Percentiles rank a stretch among this genome's conserved stretches.
Evolutionary conservation across 2,329 filamentous ascomycete genomes (phyloP).

Genomic region (Zasmidium cellare): DNA sequence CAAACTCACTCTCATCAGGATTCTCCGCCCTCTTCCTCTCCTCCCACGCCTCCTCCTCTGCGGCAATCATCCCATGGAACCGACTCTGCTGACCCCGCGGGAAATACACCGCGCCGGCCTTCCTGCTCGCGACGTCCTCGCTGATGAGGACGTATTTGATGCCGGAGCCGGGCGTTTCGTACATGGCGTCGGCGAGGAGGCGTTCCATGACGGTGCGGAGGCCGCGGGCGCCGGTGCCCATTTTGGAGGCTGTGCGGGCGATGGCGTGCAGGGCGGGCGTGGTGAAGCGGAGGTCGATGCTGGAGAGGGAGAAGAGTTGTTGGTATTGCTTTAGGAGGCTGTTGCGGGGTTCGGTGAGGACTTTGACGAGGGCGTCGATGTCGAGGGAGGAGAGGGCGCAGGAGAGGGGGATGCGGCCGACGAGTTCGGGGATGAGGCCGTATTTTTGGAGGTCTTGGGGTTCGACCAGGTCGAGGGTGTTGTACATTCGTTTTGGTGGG

Average conservation of each 20-base stretch:
- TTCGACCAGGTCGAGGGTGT: slow-evolving; percentile 66
- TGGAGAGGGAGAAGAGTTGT: slow-evolving; percentile 79
- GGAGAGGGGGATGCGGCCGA: slow-evolving; percentile 90
- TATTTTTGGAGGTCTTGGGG: slow-evolving; percentile 69
- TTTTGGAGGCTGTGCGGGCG: slow-evolving; percentile 66
- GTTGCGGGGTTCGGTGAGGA: slow-evolving; percentile 90
- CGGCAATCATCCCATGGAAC: slow-evolving; percentile 41
- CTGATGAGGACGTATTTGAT: slow-evolving; percentile 50
- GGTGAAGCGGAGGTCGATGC: slow-evolving; percentile 78
- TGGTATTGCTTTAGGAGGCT: slow-evolving; percentile 85
- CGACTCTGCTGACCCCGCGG: slow-evolving; percentile 41
- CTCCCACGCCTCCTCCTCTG: slow-evolving; percentile 50
- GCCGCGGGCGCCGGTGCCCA: slow-evolving; percentile 68
- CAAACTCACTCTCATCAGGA: slow-evolving; percentile 29
- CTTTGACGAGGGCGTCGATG: slow-evolving; percentile 70
- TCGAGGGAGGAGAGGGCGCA: slow-evolving; percentile 79
- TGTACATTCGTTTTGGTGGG: slow-evolving; percentile 64
- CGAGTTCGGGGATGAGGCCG: slow-evolving; percentile 88
- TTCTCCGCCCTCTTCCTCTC: slow-evolving; percentile 34
- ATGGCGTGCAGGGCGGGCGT: slow-evolving; percentile 77
- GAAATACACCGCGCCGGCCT: slow-evolving; percentile 45
- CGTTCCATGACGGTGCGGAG: slow-evolving; percentile 51
- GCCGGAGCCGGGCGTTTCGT: slow-evolving; percentile 47
- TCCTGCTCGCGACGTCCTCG: slow-evolving; percentile 45
- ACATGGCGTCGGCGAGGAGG: slow-evolving; percentile 48